A percentile compares a stretch with the other conserved stretches of the same genome.
Conservation (phyloP, 2,329 filamentous ascomycete species). For the Cytospora paraplurivora region DNA sequence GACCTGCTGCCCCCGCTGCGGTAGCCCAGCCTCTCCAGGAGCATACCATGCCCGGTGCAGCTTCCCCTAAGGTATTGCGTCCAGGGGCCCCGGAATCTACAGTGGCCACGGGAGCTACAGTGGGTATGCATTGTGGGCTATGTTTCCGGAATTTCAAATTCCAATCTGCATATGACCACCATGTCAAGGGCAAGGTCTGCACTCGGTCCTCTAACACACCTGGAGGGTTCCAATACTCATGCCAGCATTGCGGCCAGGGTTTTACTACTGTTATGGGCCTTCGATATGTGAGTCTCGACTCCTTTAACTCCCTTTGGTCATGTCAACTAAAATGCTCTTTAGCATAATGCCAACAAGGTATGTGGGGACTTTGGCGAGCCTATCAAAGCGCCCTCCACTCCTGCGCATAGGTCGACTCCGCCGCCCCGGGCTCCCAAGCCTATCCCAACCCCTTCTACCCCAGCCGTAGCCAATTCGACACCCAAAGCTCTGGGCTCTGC, state of each 20-base stretch:
- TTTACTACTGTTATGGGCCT: slow-evolving; percentile 48
- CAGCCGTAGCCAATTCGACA: background rate
- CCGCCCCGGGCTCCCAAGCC: slow-evolving; percentile 28
- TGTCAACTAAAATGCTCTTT: slow-evolving; percentile 14
- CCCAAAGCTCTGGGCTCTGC: background rate
- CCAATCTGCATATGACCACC: slow-evolving; percentile 33
- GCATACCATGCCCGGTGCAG: slow-evolving; percentile 40
- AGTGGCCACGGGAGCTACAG: background rate
- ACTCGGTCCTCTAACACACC: slow-evolving; percentile 32
- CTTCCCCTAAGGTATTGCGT: slow-evolving; percentile 21
- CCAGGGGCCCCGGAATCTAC: background rate
- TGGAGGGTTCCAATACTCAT: slow-evolving; percentile 42
- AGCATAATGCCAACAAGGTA: slow-evolving; percentile 47
- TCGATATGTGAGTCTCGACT: slow-evolving; percentile 41
- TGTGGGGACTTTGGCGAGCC: slow-evolving; percentile 47
- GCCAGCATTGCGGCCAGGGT: slow-evolving; percentile 48
- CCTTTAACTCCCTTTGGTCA: background rate
- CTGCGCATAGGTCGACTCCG: slow-evolving; percentile 19
- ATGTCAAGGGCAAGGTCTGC: slow-evolving; percentile 42
- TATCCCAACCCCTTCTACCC: slow-evolving; percentile 1
- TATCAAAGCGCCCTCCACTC: slow-evolving; percentile 20
- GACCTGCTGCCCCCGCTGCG: slow-evolving; percentile 28
- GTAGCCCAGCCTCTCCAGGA: slow-evolving; percentile 27
- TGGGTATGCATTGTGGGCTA: slow-evolving; percentile 14
- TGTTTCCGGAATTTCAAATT: slow-evolving; percentile 31